Percentiles rank a stretch among this genome's conserved stretches.
These are phyloP conservation scores for Triticum monococcum DNA, from an alignment of 176 grass and related monocot species.

Conservation along the genomic window DNA sequence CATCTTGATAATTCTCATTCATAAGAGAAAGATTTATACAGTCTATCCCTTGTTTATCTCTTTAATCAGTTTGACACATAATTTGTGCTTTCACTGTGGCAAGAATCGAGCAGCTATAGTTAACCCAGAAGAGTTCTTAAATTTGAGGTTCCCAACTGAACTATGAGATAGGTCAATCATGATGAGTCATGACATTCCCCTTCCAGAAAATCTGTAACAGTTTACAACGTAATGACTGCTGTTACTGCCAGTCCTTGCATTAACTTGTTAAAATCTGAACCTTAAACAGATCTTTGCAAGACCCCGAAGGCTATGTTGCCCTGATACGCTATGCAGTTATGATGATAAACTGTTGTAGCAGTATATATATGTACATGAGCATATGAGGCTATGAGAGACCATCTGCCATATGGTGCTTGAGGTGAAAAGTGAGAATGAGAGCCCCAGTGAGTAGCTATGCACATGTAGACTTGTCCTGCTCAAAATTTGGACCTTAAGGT, in stretches of 20 bases:
- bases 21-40: neutral
- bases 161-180: conserved; percentile 6
- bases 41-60: conserved; percentile 7
- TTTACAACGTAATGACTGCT: neutral
- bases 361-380: neutral
- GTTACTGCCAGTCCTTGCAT: conserved; percentile 2
- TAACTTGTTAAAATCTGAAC: conserved; percentile 12
- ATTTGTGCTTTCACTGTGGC: conserved; percentile 9
- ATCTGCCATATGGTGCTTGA: neutral
- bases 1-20: neutral
- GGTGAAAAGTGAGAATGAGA: neutral
- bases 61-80: conserved; percentile 9
- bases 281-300: conserved; percentile 12
- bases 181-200: neutral
- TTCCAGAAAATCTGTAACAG: conserved; percentile 22
- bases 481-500: neutral
- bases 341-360: neutral
- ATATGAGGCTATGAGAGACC: neutral
- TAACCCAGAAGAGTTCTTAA: neutral
- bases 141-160: conserved; percentile 15
- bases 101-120: conserved; percentile 1
- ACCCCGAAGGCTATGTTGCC: neutral
- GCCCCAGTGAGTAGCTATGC: neutral
- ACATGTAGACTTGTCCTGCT: neutral
- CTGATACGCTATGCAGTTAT: neutral